Evolutionary conservation across 148 eudicot species (phyloP), one percentile per base, ranked within the genome.

Genomic region (Amaranthus hypochondriacus): DNA sequence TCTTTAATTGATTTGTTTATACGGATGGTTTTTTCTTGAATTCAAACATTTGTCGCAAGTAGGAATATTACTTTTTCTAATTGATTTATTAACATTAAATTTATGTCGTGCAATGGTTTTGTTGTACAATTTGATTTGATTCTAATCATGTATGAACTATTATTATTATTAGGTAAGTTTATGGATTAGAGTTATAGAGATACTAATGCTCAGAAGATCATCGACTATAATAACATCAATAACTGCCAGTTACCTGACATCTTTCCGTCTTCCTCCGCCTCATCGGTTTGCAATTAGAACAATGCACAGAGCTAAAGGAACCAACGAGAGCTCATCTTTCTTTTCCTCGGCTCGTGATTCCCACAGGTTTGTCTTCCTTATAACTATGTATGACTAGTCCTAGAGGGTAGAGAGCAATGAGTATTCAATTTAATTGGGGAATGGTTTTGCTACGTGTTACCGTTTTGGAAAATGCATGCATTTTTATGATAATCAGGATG

Each of bases 341-440:
- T 80, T 87, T 73, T 28, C 81, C 42, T 65, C 65, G 4, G 74
- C 83, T 69, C 75, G 51, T 28, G 68, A 83, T 4, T 14, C 52
- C 48, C 52, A 69, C 52, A 83, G 87, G 92, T 83, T 21, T 68
- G 9, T 72, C 72, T 70, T 9, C 57, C 74, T 50, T 67, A 54
- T 48, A 21, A 9, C 7, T 61, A 47, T 28, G 12, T 46, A 5
- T 28, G 55, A 56, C 13, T 46, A 3, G 13, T 69, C 50, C 39
- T 28, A 28, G 39, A 28, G 39, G 39, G 39, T 28, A 28, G 1
- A 28, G 39, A 28, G 39, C 2, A 28, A 28, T 28, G 39, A 28
- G 39, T 28, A 28, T 28, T 28, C 39, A 28, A 28, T 28, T 28
- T 28, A 28, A 28, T 2, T 28, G 39, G 39, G 39, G 39, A 28